Base-by-base conservation (phyloP, 2,329 filamentous ascomycete species). In the Apiospora sp. region DNA sequence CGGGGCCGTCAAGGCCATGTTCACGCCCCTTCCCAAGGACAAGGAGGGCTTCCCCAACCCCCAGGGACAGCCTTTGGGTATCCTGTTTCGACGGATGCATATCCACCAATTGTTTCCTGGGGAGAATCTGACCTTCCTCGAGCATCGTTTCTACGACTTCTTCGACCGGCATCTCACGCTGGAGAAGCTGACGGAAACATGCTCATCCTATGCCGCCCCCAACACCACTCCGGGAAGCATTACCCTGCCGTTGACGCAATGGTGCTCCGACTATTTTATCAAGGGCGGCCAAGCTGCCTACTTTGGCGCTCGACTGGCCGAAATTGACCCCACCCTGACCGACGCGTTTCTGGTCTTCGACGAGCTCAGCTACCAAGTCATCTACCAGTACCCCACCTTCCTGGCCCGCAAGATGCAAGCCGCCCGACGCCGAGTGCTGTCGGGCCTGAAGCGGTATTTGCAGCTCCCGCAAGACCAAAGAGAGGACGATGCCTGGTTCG, bases 381-480 rank as follows among this genome's bases (percentile, higher is more conserved):
- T 80, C 5, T 80, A 79, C 67, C 77, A 78, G 51, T 80, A 78
- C 51, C 78, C 78, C 0, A 49, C 27, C 22, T 73, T 78, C 24
- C 71, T 80, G 13, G 71, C 69, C 27, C 2, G 54, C 2, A 74
- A 78, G 12, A 79, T 79, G 78, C 71, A 51, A 1, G 30, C 12
- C 0, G 51, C 75, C 2, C 72, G 76, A 0, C 70, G 72, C 46
- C 54, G 49, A 22, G 71, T 76, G 19, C 72, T 72, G 1, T 27
- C 54, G 3, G 71, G 75, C 5, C 22, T 77, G 49, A 72, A 68
- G n/a, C 54, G 61, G 24, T 78, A 77, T 34, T 73, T 78, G 43
- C 58, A 74, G 22, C n/a, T 76, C 0, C 76, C 75, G 0, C 71
- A 24, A 30, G 48, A 48, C 46, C 68, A 70, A 24, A n/a, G 68